phyloP scores from a whole-genome alignment of 805 yeast genomes.

The Cyberlindnera maritima region DNA sequence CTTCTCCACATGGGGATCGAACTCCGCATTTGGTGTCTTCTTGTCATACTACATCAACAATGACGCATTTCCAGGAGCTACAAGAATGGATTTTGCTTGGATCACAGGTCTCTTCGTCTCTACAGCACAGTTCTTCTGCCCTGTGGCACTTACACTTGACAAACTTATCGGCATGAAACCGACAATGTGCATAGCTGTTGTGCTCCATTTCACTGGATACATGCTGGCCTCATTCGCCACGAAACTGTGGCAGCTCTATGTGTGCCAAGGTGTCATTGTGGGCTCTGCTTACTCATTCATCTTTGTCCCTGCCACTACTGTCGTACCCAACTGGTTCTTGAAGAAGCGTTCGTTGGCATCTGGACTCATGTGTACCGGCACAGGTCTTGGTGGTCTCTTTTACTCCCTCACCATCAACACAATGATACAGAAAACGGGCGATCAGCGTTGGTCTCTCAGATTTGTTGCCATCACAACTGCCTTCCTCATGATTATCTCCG shows the following conservation, averaged over 20 bases:
- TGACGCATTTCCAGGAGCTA: slow-evolving; percentile 50
- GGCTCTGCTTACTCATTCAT: slow-evolving; percentile 52
- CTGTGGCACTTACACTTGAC: slow-evolving; percentile 46
- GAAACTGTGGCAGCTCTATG: slow-evolving; percentile 59
- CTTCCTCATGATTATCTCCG: slow-evolving; percentile 35
- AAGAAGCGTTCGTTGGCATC: slow-evolving; percentile 54
- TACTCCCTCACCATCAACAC: slow-evolving; percentile 41
- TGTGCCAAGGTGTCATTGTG: slow-evolving; percentile 64
- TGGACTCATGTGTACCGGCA: slow-evolving; percentile 47
- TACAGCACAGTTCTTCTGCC: slow-evolving; percentile 56
- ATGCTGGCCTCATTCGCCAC: slow-evolving; percentile 59
- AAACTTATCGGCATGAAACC: slow-evolving; percentile 47
- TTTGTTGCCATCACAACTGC: slow-evolving; percentile 42
- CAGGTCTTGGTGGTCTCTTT: slow-evolving; percentile 51
- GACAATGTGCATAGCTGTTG: slow-evolving; percentile 47
- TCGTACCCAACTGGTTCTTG: slow-evolving; percentile 69
- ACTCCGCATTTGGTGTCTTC: slow-evolving; percentile 60
- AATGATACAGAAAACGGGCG: slow-evolving; percentile 38
- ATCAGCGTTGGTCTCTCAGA: slow-evolving; percentile 47
- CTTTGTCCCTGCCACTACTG: slow-evolving; percentile 54
- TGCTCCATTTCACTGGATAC: slow-evolving; percentile 50
- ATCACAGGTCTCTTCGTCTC: slow-evolving; percentile 64
- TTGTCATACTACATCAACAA: slow-evolving; percentile 52
- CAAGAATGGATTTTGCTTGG: slow-evolving; percentile 57
- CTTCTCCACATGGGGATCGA: slow-evolving; percentile 65